Conservation (phyloP, 108 stramenopile genomes). For the Stephanodiscus minutulus region DNA sequence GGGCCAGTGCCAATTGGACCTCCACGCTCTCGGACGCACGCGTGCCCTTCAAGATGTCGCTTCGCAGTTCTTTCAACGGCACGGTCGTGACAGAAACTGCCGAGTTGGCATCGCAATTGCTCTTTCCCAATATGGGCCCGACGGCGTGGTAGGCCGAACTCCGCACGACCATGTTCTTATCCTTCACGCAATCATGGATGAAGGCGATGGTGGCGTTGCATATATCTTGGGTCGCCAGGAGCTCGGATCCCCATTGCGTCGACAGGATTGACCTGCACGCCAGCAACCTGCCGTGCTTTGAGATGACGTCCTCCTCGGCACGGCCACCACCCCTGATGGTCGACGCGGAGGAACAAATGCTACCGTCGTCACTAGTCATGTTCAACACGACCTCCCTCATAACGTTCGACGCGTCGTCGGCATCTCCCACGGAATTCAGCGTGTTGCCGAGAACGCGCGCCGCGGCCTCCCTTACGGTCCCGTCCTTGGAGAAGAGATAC, state of each 20-base stretch:
- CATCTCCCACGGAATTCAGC: slow-evolving; percentile 41
- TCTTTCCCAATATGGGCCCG: slow-evolving; percentile 44
- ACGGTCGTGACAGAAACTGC: slow-evolving; percentile 16
- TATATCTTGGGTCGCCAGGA: slow-evolving; percentile 38
- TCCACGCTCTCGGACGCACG: slow-evolving; percentile 47
- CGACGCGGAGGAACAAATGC: slow-evolving; percentile 16
- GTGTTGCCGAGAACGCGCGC: slow-evolving; percentile 44
- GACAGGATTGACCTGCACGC: slow-evolving; percentile 41
- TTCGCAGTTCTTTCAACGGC: slow-evolving; percentile 48
- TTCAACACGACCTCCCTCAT: slow-evolving; percentile 49
- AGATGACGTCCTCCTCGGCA: slow-evolving; percentile 23
- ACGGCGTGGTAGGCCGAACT: slow-evolving; percentile 46
- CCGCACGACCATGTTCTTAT: slow-evolving; percentile 46
- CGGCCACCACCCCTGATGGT: slow-evolving; percentile 17
- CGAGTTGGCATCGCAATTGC: slow-evolving; percentile 16
- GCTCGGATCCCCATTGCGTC: slow-evolving; percentile 35
- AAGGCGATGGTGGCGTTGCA: slow-evolving; percentile 36
- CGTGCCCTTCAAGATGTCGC: slow-evolving; percentile 53
- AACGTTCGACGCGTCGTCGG: slow-evolving; percentile 44
- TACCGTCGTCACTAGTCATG: slow-evolving; percentile 28
- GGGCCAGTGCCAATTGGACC: slow-evolving; percentile 53
- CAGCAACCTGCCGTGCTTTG: slow-evolving; percentile 39
- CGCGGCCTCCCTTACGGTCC: slow-evolving; percentile 37
- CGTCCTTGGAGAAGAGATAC: slow-evolving; percentile 34
- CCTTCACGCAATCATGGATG: slow-evolving; percentile 30